phyloP scores from a whole-genome alignment of 2,329 filamentous ascomycete genomes.

The Trichoderma brevicompactum region DNA sequence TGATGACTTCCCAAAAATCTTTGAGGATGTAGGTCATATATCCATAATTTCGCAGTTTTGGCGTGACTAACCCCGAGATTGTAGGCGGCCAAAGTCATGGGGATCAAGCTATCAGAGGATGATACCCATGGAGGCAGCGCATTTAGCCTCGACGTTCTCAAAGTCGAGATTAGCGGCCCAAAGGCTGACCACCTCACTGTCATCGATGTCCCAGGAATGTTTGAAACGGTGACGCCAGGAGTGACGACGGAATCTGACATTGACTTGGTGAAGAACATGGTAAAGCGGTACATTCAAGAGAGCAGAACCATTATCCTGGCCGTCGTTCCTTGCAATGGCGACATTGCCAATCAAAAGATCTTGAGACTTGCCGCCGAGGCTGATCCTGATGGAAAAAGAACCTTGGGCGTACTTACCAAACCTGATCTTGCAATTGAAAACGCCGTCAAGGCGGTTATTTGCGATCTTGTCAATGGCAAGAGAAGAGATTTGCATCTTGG shows the following conservation, averaged over 20 bases:
- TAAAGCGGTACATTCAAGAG: slow-evolving; percentile 51
- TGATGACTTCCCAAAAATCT: slow-evolving; percentile 43
- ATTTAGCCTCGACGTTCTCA: slow-evolving; percentile 53
- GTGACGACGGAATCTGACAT: slow-evolving; percentile 53
- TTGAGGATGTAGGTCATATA: slow-evolving; percentile 43
- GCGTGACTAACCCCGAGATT: neutral
- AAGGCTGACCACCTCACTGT: slow-evolving; percentile 52
- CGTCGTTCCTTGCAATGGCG: slow-evolving; percentile 48
- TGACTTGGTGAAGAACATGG: slow-evolving; percentile 52
- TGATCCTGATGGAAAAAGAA: slow-evolving; percentile 49
- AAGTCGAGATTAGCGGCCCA: slow-evolving; percentile 50
- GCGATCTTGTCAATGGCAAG: slow-evolving; percentile 49
- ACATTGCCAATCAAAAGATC: slow-evolving; percentile 49
- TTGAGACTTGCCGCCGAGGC: slow-evolving; percentile 43
- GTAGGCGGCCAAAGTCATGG: slow-evolving; percentile 51
- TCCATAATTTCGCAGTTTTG: no score
- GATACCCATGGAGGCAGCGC: slow-evolving; percentile 30
- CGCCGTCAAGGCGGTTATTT: slow-evolving; percentile 44
- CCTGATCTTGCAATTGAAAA: slow-evolving; percentile 57
- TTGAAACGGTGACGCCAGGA: slow-evolving; percentile 43
- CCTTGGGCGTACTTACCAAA: slow-evolving; percentile 60
- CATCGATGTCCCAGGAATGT: slow-evolving; percentile 61
- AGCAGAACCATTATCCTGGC: slow-evolving; percentile 55
- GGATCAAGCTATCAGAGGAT: slow-evolving; percentile 40
- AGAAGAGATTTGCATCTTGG: slow-evolving; percentile 50